Evolutionary conservation across 2,329 filamentous ascomycete species (phyloP), one percentile per base, ranked within the genome.

Genomic region (Teratosphaeriaceae sp.): DNA sequence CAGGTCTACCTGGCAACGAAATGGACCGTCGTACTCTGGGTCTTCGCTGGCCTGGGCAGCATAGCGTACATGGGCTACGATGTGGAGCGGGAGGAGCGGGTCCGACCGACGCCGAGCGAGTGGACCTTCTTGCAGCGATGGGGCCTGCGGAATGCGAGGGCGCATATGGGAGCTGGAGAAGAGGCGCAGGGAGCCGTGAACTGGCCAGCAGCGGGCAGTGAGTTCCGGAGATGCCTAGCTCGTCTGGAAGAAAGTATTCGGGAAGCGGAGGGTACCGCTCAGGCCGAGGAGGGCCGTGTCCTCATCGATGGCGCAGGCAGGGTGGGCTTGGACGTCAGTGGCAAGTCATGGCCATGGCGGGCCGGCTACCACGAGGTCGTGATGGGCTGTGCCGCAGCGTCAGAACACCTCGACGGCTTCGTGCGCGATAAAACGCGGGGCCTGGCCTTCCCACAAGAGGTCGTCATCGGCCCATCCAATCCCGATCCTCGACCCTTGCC

Each of bases 341-440:
- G 67, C 5, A 94, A 88, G 69, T 83, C 80, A 49, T 87, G 94
- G 64, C 73, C 83, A 38, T 97, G 89, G 90, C 74, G 84, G 55
- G 74, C 86, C 43, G 88, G 88, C 1, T 97, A 97, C 65, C 88
- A 84, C 57, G 80, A 94, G 57, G 76, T 82, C 2, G 67, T 96
- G 36, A 86, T 96, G 79, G 75, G 83, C 9, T 79, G 79, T 46
- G 89, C 84, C 1, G 78, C 79, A 51, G 79, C 82, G 0, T 81
- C 88, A 3, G 89, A 96, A 65, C 79, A 89, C 53, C 68, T 94
- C 19, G 86, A 95, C 50, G 84, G 84, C 37, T 88, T 82, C 75
- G 72, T 94, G 13, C 72, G 75, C 33, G 88, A 94, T 63, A 79
- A 66, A 34, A 82, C 75, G 7, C 74, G 80, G 49, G 73, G 75